Evolutionary conservation across 768 basidiomycete species (phyloP).

Genomic region (Thelephora ganbajun): DNA sequence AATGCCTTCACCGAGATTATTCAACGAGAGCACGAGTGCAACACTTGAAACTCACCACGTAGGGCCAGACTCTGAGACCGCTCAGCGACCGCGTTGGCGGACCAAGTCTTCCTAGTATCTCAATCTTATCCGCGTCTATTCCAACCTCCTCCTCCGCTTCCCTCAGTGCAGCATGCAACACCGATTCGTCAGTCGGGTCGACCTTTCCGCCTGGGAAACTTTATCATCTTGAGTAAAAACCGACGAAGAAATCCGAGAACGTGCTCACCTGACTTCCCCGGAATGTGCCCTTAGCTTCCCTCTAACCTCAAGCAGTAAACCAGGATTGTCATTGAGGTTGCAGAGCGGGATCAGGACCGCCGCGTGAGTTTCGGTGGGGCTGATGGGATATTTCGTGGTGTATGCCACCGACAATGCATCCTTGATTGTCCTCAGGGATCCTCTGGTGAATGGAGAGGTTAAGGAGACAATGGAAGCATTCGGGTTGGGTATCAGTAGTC

Average conservation of each 20-base stretch:
- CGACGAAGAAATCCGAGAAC: background rate
- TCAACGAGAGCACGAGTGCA: slow-evolving; percentile 8
- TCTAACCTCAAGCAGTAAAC: slow-evolving; percentile 61
- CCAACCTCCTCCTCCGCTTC: slow-evolving; percentile 70
- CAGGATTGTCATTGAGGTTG: slow-evolving; percentile 52
- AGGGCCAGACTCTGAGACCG: slow-evolving; percentile 61
- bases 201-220: slow-evolving; percentile 70
- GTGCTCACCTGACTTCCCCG: slow-evolving; percentile 64
- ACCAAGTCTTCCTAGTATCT: slow-evolving; percentile 51
- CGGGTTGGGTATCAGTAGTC: background rate
- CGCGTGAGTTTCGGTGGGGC: slow-evolving; percentile 31
- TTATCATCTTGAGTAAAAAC: slow-evolving; percentile 1
- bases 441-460: slow-evolving; percentile 21
- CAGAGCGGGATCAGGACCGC: slow-evolving; percentile 69
- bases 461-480: slow-evolving; percentile 14
- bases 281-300: slow-evolving; percentile 53
- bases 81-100: slow-evolving; percentile 44
- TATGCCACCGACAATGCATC: slow-evolving; percentile 12
- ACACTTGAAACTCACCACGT: slow-evolving; percentile 38
- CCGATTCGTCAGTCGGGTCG: slow-evolving; percentile 47
- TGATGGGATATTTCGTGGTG: slow-evolving; percentile 7
- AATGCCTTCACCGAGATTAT: slow-evolving; percentile 12
- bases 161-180: slow-evolving; percentile 45
- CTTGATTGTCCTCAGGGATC: slow-evolving; percentile 19
- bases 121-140: slow-evolving; percentile 40